Conservation (phyloP, 306 rosid genomes). For the Glycine tomentella region DNA sequence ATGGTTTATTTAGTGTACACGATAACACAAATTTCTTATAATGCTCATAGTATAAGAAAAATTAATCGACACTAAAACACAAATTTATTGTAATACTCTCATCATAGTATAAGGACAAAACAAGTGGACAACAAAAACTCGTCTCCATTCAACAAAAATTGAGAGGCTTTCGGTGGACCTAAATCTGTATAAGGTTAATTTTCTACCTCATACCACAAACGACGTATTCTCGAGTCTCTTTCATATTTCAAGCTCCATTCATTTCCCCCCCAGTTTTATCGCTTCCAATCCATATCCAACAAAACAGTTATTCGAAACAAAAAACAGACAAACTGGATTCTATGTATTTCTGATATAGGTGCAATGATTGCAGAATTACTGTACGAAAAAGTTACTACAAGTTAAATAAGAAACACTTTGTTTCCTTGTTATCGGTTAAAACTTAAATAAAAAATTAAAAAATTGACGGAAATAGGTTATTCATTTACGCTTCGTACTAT, state of each 20-base stretch:
- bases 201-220: neutral
- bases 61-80: too few species aligned
- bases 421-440: too few species aligned
- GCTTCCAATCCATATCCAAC: neutral
- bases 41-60: too few species aligned
- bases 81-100: too few species aligned
- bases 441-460: too few species aligned
- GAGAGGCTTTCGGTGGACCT: neutral
- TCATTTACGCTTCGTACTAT: neutral
- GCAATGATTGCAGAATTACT: neutral
- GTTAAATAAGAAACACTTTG: too few species aligned
- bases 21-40: too few species aligned
- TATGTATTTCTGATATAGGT: too few species aligned
- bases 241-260: slow-evolving; percentile 23
- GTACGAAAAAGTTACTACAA: neutral
- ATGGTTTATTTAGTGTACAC: too few species aligned
- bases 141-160: neutral
- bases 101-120: too few species aligned
- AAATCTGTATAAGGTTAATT: neutral
- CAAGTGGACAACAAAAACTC: neutral
- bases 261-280: slow-evolving; percentile 10
- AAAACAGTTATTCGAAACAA: too few species aligned
- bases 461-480: neutral
- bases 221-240: neutral
- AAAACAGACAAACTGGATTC: too few species aligned